These are phyloP conservation scores for Gnomoniopsis smithogilvyi DNA, from an alignment of 2,329 filamentous ascomycete species.

Conservation along the genomic window DNA sequence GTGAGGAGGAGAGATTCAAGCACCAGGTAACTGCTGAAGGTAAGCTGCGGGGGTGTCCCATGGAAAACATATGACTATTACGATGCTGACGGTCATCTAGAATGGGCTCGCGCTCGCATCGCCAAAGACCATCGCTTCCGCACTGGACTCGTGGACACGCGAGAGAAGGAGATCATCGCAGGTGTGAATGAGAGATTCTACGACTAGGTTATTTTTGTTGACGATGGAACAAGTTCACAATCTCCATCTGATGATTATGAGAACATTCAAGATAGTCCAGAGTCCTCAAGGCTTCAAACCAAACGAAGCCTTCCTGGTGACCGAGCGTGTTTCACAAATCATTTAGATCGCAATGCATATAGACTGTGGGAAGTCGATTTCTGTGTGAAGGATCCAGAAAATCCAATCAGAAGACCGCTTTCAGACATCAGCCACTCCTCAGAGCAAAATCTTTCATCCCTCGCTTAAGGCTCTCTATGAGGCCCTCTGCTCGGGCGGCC, in stretches of 20 bases:
- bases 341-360: too few species aligned
- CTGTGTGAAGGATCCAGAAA: too few species aligned
- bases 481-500: background rate
- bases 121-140: slow-evolving; percentile 25
- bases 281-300: too few species aligned
- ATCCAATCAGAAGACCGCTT: too few species aligned
- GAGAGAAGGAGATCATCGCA: slow-evolving; percentile 24
- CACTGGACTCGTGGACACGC: slow-evolving; percentile 21
- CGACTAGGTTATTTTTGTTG: slow-evolving; percentile 18
- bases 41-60: background rate
- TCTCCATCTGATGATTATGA: too few species aligned
- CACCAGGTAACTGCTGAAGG: slow-evolving; percentile 25
- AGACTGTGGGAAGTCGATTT: too few species aligned
- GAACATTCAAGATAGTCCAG: too few species aligned
- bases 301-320: too few species aligned
- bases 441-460: background rate
- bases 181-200: slow-evolving; percentile 22
- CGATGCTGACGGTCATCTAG: slow-evolving; percentile 10
- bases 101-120: slow-evolving; percentile 25
- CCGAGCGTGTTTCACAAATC: too few species aligned
- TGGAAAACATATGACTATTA: background rate
- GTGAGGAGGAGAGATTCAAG: slow-evolving; percentile 20
- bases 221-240: too few species aligned
- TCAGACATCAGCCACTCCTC: too few species aligned
- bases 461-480: background rate